Conservation (phyloP, 2,329 filamentous ascomycete species). For the Immersiporthe knoxdaviesiana region DNA sequence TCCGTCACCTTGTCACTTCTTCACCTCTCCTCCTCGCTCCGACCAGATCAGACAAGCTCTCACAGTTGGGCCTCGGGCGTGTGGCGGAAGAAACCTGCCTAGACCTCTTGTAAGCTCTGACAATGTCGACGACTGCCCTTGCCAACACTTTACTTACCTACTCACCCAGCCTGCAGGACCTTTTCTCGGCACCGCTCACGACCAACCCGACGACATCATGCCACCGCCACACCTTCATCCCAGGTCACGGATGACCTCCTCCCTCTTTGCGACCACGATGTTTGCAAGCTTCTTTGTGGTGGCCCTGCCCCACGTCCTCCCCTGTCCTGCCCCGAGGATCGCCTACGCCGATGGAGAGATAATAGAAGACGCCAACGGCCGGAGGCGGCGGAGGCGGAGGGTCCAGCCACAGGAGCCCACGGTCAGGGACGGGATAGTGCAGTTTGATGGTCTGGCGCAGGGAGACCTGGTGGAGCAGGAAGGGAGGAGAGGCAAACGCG, state of each 20-base stretch:
- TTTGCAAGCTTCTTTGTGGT: constrained; percentile 91
- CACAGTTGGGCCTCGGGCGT: not conserved
- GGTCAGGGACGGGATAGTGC: constrained; percentile 43
- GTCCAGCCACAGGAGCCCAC: constrained; percentile 23
- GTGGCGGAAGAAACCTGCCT: not conserved
- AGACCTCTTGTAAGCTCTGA: not conserved
- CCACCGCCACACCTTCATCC: constrained; percentile 89
- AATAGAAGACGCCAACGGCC: constrained; percentile 48
- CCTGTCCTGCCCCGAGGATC: constrained; percentile 81
- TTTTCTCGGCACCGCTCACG: not conserved
- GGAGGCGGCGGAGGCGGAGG: constrained; percentile 47
- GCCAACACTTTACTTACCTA: too few species aligned
- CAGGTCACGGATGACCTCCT: constrained; percentile 88
- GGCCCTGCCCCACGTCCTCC: constrained; percentile 83
- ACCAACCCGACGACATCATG: constrained; percentile 53
- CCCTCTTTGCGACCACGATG: constrained; percentile 92
- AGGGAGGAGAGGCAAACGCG: constrained; percentile 56
- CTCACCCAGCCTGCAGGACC: not conserved
- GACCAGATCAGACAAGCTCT: not conserved
- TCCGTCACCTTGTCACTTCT: not conserved
- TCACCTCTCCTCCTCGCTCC: not conserved
- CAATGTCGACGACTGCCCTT: not conserved
- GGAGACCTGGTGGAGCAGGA: constrained; percentile 47
- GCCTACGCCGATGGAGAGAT: constrained; percentile 73
- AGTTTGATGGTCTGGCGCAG: constrained; percentile 49